A percentile compares a stretch with the other conserved stretches of the same genome.
Conservation (phyloP, 257 asterid species). For the Perilla frutescens region DNA sequence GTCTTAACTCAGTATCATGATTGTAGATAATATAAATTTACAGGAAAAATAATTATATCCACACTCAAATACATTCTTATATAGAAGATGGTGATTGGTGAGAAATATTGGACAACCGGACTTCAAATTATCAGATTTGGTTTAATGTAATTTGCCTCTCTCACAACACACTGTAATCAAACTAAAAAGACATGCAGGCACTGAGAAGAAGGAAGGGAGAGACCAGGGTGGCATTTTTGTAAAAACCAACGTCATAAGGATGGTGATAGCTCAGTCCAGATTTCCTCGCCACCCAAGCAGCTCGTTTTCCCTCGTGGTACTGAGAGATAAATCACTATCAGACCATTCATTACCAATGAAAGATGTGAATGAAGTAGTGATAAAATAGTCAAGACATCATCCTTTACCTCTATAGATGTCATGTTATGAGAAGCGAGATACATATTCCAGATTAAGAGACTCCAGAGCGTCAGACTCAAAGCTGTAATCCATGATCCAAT, state of each 20-base stretch:
- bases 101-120: background rate
- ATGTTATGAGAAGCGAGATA: slow-evolving; percentile 77
- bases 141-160: slow-evolving; percentile 9
- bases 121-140: slow-evolving; percentile 9
- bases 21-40: background rate
- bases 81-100: background rate
- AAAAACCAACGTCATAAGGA: slow-evolving; percentile 76
- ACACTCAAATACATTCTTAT: background rate
- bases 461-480: slow-evolving; percentile 67
- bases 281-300: slow-evolving; percentile 92
- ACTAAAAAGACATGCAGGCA: slow-evolving; percentile 9
- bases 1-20: too few species aligned
- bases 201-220: slow-evolving; percentile 41
- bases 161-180: background rate
- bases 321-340: slow-evolving; percentile 40
- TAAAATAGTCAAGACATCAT: slow-evolving; percentile 13
- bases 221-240: slow-evolving; percentile 73
- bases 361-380: background rate
- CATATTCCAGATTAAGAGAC: slow-evolving; percentile 81
- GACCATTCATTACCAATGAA: slow-evolving; percentile 30
- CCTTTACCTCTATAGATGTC: slow-evolving; percentile 93
- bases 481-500: slow-evolving; percentile 55
- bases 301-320: slow-evolving; percentile 79
- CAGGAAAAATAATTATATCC: background rate
- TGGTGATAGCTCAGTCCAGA: slow-evolving; percentile 83